Evolutionary conservation across 2,329 filamentous ascomycete genomes (phyloP).

Genomic region (Lachnellula subtilissima): DNA sequence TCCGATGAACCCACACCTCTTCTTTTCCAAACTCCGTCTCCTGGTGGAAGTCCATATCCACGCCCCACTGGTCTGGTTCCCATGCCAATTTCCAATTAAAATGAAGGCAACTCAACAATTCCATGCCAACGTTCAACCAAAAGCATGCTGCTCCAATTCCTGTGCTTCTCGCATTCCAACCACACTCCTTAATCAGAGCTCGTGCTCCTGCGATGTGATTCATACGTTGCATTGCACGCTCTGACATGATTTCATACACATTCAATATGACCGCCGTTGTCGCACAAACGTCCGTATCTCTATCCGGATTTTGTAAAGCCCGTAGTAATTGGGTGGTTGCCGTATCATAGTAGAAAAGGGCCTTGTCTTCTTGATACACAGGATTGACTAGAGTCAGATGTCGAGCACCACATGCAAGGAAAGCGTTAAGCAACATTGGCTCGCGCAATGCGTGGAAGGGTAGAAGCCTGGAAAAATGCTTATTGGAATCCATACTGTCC

Average conservation of each 20-base stretch:
- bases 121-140: constrained; percentile 89
- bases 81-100: constrained; percentile 84
- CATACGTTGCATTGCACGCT: constrained; percentile 73
- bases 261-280: constrained; percentile 84
- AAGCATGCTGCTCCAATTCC: constrained; percentile 86
- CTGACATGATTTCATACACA: constrained; percentile 89
- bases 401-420: constrained; percentile 81
- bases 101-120: constrained; percentile 81
- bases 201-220: constrained; percentile 83
- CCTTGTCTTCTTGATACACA: constrained; percentile 70
- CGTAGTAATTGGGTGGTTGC: constrained; percentile 74
- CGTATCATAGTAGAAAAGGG: constrained; percentile 77
- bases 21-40: constrained; percentile 59
- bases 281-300: constrained; percentile 79
- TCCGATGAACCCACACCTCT: constrained; percentile 82
- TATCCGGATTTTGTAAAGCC: constrained; percentile 75
- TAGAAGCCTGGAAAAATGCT: constrained; percentile 81
- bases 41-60: constrained; percentile 69
- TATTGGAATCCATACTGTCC: constrained; percentile 81
- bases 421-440: constrained; percentile 83
- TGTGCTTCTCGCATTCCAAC: constrained; percentile 74
- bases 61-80: constrained; percentile 85
- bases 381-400: constrained; percentile 70
- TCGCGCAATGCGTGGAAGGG: constrained; percentile 78
- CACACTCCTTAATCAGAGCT: constrained; percentile 82